These are phyloP conservation scores for Vitis cinerea DNA, from an alignment of 164 flowering plant genomes.

Conservation along the genomic window DNA sequence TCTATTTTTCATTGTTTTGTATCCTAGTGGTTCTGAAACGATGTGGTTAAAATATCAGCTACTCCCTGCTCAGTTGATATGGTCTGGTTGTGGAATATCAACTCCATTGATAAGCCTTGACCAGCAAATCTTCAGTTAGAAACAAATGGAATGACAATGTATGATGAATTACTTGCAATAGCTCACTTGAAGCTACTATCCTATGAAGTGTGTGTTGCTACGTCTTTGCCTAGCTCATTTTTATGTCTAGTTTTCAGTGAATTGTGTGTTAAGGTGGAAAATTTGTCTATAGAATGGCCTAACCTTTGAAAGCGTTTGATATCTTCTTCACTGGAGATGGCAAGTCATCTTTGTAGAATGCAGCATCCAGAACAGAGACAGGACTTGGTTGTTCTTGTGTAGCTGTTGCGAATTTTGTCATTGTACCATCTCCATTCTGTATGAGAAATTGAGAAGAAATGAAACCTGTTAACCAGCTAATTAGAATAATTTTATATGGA, in stretches of 20 bases:
- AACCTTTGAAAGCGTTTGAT: constrained; percentile 57
- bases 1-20: too few relatives aligned
- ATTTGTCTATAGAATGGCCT: constrained; percentile 6
- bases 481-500: neutral
- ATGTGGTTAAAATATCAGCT: neutral
- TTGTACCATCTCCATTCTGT: constrained; percentile 40
- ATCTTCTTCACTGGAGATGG: constrained; percentile 79
- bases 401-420: constrained; percentile 30
- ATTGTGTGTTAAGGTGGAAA: neutral
- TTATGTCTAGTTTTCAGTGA: neutral
- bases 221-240: neutral
- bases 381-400: constrained; percentile 91
- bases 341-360: constrained; percentile 67
- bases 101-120: neutral
- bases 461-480: constrained; percentile 14
- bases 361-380: constrained; percentile 84
- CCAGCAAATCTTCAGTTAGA: neutral
- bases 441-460: constrained; percentile 2
- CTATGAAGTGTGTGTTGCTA: neutral
- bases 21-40: too few relatives aligned
- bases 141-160: neutral
- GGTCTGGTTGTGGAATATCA: neutral
- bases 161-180: constrained; percentile 1
- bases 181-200: neutral
- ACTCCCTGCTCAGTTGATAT: neutral